phyloP scores from a whole-genome alignment of 495 filamentous ascomycete genomes.

The Daldinia vernicosa region DNA sequence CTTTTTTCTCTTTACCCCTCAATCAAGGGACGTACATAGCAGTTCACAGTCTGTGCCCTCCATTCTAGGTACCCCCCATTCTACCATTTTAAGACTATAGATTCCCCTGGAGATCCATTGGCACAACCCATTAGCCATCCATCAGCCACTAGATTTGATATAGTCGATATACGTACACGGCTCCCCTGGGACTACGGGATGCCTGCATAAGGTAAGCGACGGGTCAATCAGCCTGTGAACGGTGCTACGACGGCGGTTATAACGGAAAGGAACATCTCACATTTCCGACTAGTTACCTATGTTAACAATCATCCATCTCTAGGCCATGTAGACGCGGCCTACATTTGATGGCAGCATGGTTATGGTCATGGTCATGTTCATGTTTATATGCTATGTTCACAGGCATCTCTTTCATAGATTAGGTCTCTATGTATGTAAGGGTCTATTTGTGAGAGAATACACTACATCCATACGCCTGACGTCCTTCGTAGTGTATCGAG shows the following conservation, averaged over 20 bases:
- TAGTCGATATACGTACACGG: constrained; percentile 18
- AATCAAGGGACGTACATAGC: not conserved
- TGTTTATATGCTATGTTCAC: not conserved
- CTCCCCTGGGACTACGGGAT: constrained; percentile 25
- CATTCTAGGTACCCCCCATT: not conserved
- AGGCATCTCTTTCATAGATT: not conserved
- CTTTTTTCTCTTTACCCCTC: constrained; percentile 18
- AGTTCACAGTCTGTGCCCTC: not conserved
- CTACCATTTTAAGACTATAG: not conserved
- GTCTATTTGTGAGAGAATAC: not conserved
- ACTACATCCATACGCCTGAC: constrained; percentile 11
- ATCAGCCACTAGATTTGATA: constrained; percentile 13
- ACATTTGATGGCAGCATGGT: constrained; percentile 13
- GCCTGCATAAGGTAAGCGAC: constrained; percentile 28
- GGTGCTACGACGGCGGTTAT: constrained; percentile 40
- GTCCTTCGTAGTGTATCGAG: not conserved
- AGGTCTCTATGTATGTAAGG: constrained; percentile 11
- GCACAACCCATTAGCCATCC: constrained; percentile 3
- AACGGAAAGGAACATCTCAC: constrained; percentile 39
- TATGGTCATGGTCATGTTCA: not conserved
- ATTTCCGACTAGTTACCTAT: constrained; percentile 33
- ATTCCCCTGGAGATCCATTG: constrained; percentile 40
- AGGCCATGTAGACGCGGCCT: constrained; percentile 2
- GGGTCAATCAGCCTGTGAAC: constrained; percentile 40
- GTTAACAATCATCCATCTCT: not conserved